Base-by-base conservation (phyloP, 148 eudicot species). In the Heliosperma pusillum region DNA sequence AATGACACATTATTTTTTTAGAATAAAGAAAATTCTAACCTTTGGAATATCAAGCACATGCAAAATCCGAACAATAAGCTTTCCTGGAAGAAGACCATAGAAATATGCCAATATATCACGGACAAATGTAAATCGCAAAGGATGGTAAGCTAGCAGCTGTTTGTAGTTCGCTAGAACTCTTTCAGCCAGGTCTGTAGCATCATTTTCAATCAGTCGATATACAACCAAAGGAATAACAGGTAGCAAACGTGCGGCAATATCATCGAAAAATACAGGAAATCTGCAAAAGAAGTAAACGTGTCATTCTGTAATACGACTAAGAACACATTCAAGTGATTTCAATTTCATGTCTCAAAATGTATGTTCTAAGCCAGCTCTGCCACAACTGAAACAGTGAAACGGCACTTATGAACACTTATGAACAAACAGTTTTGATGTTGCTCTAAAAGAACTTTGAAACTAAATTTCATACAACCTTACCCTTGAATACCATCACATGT, bases 51-150 rank as follows among this genome's bases (percentile, higher is more conserved):
- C 97, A 61, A 92, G 86, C 64, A 92, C 89, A 76, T 82, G 89
- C 76, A 95, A 76, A 81, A 95, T 86, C 45, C 97, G 92, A 59
- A 92, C 86, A 75, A 95, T 83, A 44, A 95, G 88, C 83, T 90
- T 95, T 74, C 84, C 92, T 33, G 97, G 90, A 77, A 95, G 99
- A 87, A 89, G 94, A 53, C 97, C 94, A 65, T 95, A 92, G 80
- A 95, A 95, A 85, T 95, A 95, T 74, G 99, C 91, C 77, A 95
- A 87, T 78, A 92, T 92, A 70, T 95, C 99, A 72, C 99, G 99
- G 70, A 95, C 99, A 88, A 95, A 95, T 20, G 99, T 95, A 76
- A 95, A 90, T 80, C 91, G 87, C 66, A 95, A 74, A 75, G 99
- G 97, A 80, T 95, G 85, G 76, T 92, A 87, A 74, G 86, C 90